Percentiles rank a stretch among this genome's conserved stretches.
phyloP scores from a whole-genome alignment of 495 filamentous ascomycete species.

The Astrothelium macrocarpum region DNA sequence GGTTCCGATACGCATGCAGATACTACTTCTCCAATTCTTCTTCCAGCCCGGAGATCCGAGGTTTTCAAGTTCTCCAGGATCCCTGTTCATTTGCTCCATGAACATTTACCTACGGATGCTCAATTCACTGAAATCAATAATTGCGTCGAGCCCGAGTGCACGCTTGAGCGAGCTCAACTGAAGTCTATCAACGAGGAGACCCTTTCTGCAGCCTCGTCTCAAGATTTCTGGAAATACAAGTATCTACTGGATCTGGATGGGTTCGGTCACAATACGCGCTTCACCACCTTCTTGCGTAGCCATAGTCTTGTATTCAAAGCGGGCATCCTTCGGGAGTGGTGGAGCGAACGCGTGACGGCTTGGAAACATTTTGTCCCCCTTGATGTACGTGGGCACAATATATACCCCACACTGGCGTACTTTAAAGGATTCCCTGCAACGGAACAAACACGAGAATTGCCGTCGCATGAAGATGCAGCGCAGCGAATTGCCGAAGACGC shows the following conservation, averaged over 20 bases:
- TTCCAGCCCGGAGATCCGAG: conserved; percentile 24
- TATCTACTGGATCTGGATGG: conserved; percentile 61
- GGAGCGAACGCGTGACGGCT: conserved; percentile 54
- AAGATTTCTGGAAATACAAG: conserved; percentile 53
- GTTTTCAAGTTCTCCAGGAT: conserved; percentile 14
- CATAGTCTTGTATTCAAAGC: conserved; percentile 54
- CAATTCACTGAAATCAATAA: conserved; percentile 40
- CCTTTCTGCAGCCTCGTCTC: conserved; percentile 39
- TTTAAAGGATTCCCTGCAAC: conserved; percentile 25
- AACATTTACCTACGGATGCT: conserved; percentile 17
- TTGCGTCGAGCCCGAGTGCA: conserved; percentile 45
- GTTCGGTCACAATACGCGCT: conserved; percentile 56
- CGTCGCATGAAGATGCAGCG: conserved; percentile 40
- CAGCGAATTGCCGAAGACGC: conserved; percentile 59
- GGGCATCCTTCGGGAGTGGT: conserved; percentile 65
- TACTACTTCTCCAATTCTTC: conserved; percentile 26
- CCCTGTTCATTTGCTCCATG: conserved; percentile 13
- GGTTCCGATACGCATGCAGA: conserved; percentile 38
- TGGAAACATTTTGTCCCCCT: conserved; percentile 75
- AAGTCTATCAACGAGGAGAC: conserved; percentile 36
- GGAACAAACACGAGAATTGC: conserved; percentile 10
- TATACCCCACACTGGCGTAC: conserved; percentile 28
- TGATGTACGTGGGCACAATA: conserved; percentile 46
- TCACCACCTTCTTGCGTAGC: conserved; percentile 54
- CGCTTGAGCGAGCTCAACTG: conserved; percentile 42